Conservation (phyloP, 805 yeast species). For the Wickerhamiella shivajii region DNA sequence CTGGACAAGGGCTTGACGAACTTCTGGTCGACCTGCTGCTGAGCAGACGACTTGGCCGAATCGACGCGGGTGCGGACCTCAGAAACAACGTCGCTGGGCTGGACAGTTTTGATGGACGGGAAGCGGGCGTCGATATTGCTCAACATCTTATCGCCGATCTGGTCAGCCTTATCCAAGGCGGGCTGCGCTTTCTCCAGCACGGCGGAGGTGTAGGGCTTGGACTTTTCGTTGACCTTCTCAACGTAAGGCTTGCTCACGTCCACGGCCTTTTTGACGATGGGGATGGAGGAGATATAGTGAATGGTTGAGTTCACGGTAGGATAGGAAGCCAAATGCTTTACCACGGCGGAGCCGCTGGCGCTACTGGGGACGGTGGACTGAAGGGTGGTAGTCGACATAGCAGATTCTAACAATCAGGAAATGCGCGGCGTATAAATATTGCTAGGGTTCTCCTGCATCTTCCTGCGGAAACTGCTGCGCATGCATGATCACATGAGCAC, state of each 20-base stretch:
- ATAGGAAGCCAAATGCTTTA: constrained; percentile 36
- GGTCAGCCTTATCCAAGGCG: constrained; percentile 35
- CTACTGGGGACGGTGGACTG: too few species aligned
- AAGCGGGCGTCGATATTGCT: constrained; percentile 38
- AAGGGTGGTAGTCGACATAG: too few species aligned
- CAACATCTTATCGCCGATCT: constrained; percentile 41
- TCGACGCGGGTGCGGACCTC: constrained; percentile 28
- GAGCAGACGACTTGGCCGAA: constrained; percentile 24
- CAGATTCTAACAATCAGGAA: too few species aligned
- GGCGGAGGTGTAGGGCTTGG: constrained; percentile 4
- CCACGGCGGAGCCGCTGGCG: constrained; percentile 28
- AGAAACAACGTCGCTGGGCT: constrained; percentile 37
- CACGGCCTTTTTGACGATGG: constrained; percentile 30
- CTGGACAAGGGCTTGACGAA: constrained; percentile 31
- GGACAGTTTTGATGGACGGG: constrained; percentile 45
- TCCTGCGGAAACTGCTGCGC: too few species aligned
- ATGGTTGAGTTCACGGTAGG: constrained; percentile 46
- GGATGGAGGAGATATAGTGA: constrained; percentile 45
- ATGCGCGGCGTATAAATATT: too few species aligned
- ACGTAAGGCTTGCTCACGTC: constrained; percentile 6
- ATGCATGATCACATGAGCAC: too few species aligned
- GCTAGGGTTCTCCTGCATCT: too few species aligned
- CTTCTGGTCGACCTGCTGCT: constrained; percentile 30
- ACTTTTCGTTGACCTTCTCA: constrained; percentile 3
- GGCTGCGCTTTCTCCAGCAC: constrained; percentile 4